These are phyloP conservation scores for Ceratocystis eucalypticola DNA, from an alignment of 2,329 filamentous ascomycete genomes.

Conservation along the genomic window DNA sequence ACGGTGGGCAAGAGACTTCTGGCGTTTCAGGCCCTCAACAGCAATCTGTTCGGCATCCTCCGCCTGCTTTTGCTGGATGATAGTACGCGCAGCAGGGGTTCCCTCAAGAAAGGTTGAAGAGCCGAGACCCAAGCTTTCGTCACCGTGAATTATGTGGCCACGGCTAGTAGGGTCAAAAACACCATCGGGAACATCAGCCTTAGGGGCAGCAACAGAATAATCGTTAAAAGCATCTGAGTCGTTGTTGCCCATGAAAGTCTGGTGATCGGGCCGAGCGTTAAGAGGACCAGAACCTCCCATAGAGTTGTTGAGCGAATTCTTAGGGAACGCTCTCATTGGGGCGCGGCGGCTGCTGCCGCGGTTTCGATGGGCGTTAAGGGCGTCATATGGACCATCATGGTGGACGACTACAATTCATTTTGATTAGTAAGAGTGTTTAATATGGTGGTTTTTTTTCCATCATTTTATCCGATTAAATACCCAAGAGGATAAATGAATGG, in stretches of 20 bases:
- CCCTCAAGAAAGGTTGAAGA: constrained; percentile 95
- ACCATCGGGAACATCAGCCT: constrained; percentile 22
- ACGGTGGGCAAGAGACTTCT: constrained; percentile 89
- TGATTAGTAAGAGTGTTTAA: constrained; percentile 15
- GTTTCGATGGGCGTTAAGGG: constrained; percentile 88
- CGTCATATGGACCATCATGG: constrained; percentile 94
- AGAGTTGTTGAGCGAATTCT: constrained; percentile 82
- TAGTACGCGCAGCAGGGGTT: constrained; percentile 68
- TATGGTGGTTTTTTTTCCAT: too few relatives aligned
- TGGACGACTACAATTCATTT: constrained; percentile 63
- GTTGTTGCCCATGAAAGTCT: constrained; percentile 68
- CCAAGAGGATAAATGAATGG: not conserved
- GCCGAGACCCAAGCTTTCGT: constrained; percentile 70
- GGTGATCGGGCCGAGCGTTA: constrained; percentile 68
- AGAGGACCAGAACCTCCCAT: constrained; percentile 77
- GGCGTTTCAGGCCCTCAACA: constrained; percentile 57
- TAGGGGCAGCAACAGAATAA: constrained; percentile 39
- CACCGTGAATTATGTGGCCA: constrained; percentile 65
- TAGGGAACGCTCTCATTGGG: constrained; percentile 93
- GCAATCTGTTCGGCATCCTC: constrained; percentile 47
- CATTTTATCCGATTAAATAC: too few relatives aligned
- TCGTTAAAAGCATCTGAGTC: constrained; percentile 80
- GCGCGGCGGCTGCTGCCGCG: constrained; percentile 67
- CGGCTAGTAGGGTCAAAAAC: constrained; percentile 57
- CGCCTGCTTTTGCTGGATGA: constrained; percentile 61